Evolutionary conservation across 495 filamentous ascomycete species (phyloP), one percentile per base, ranked within the genome.

Genomic region (Aspergillus asperescens): DNA sequence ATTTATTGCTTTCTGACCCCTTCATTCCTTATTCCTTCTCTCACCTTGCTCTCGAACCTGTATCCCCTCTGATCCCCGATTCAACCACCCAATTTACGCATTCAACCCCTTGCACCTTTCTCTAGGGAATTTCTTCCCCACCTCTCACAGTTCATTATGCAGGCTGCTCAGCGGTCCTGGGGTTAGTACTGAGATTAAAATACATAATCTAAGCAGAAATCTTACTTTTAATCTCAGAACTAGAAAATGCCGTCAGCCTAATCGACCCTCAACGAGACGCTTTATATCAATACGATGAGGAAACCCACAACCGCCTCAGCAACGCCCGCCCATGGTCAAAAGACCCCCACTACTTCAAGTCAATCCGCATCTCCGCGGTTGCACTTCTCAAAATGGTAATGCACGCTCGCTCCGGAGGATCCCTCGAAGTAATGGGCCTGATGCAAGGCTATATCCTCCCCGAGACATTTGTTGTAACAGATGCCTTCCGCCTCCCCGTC

Each of bases 331-430:
- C 94, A 31, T 97, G 94, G 93, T 67, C 69, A 49, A 77, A 75
- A n/a, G 81, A 96, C 66, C 87, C 86, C 0, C 76, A 89, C 66
- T 83, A 96, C 76, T 99, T 96, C 82, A 90, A 93, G 65, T 77
- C 85, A 31, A 87, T 97, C 20, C 89, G 91, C 58, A 91, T 99
- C 68, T 92, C 89, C 34, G 89, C 94, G 32, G 83, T 94, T 19
- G 94, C 94, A 5, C 81, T 99, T 10, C 78, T 97, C 56, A 99
- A 99, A 73, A 99, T 99, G 94, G 89, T 95, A 51, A 97, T 96
- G 89, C 94, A 99, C 67, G 94, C 94, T 1, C 87, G 94, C 18
- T 88, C 87, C 0, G 94, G 94, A 43, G 92, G 93, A 15, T 82
- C 83, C 1, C 77, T 97, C 50, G 94, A 99, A 69, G 80, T 99